phyloP scores from a whole-genome alignment of 1,139 yeast species.

The Blastobotrys illinoisensis region DNA sequence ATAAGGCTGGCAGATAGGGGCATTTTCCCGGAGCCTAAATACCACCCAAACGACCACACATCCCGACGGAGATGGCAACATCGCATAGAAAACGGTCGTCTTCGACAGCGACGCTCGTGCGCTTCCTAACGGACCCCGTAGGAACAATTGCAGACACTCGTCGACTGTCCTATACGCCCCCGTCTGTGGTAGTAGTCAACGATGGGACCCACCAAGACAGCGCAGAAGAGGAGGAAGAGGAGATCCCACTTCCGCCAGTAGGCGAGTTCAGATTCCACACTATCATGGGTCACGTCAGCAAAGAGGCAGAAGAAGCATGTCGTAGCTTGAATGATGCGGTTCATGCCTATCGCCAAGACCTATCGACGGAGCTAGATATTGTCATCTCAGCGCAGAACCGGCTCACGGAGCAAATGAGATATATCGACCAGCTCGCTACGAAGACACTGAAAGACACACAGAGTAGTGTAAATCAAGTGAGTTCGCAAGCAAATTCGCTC shows the following conservation, averaged over 20 bases:
- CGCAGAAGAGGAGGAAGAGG: constrained; percentile 7
- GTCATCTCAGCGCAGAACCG: constrained; percentile 15
- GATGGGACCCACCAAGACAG: neutral
- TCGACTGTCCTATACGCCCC: neutral
- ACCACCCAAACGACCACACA: neutral
- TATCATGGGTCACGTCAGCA: constrained; percentile 8
- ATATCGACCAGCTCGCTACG: constrained; percentile 19
- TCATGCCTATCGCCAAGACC: constrained; percentile 15
- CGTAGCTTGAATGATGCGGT: constrained; percentile 14
- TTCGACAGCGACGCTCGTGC: neutral
- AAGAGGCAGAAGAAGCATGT: constrained; percentile 13
- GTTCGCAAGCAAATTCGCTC: constrained; percentile 12
- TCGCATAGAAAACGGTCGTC: neutral
- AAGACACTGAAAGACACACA: constrained; percentile 17
- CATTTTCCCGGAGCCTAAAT: neutral
- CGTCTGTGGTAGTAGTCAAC: neutral
- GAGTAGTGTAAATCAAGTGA: constrained; percentile 12
- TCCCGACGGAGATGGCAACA: neutral
- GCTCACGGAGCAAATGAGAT: constrained; percentile 17
- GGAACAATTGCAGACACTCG: neutral
- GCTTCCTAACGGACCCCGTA: neutral
- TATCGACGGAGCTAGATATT: constrained; percentile 17
- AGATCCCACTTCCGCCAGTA: constrained; percentile 16
- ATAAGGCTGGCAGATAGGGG: neutral
- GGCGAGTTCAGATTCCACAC: constrained; percentile 19